phyloP scores from a whole-genome alignment of 192 early-diverging fungal species.

The Entomortierella beljakovae region DNA sequence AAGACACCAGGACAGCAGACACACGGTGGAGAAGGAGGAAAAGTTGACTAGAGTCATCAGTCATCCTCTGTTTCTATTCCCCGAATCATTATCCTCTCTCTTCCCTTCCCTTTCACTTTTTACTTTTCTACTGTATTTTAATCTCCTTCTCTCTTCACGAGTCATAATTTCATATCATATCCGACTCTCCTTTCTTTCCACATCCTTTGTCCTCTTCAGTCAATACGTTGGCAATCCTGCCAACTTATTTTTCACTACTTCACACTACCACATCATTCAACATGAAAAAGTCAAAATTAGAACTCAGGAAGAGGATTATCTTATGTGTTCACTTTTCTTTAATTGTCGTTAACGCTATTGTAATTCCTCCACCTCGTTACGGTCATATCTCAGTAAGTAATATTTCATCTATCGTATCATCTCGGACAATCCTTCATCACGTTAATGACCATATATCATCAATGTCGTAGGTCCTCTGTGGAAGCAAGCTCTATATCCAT shows the following conservation, averaged over 20 bases:
- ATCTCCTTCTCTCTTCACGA: not conserved
- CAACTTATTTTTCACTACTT: not conserved
- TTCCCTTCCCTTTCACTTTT: not conserved
- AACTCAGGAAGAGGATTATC: not conserved
- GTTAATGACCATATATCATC: not conserved
- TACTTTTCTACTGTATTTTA: not conserved
- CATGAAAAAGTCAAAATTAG: not conserved
- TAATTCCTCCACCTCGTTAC: constrained; percentile 38
- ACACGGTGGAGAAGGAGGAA: too few species aligned
- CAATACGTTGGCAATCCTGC: too few species aligned
- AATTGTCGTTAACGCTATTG: not conserved
- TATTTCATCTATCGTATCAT: not conserved
- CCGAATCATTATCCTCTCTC: not conserved
- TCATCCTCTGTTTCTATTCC: not conserved
- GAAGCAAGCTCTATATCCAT: constrained; percentile 37
- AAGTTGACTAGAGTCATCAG: not conserved
- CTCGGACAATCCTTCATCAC: not conserved
- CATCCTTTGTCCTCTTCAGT: not conserved
- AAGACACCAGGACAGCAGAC: not conserved
- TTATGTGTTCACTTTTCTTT: not conserved
- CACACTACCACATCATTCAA: not conserved
- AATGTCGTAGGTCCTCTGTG: constrained; percentile 25
- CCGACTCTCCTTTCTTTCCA: not conserved
- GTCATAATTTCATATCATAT: too few species aligned
- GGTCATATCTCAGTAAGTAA: constrained; percentile 41